These are phyloP conservation scores for Raffaelea arxii DNA, from an alignment of 2,329 filamentous ascomycete genomes.

Conservation along the genomic window DNA sequence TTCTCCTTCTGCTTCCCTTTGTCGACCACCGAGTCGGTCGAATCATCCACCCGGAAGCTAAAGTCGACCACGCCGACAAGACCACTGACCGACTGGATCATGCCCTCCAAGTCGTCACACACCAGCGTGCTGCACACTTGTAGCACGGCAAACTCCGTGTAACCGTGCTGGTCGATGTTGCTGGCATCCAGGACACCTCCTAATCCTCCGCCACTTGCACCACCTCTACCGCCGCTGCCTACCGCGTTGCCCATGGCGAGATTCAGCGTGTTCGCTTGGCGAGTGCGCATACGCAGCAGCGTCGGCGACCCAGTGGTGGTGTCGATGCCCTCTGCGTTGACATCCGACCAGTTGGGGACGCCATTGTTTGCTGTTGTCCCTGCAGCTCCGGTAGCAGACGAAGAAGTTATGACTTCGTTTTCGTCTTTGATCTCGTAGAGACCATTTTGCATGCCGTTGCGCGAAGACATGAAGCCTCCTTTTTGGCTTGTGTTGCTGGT, in stretches of 20 bases:
- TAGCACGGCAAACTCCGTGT: constrained; percentile 65
- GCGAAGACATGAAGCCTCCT: too few species aligned
- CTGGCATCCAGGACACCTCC: constrained; percentile 47
- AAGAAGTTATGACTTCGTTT: background rate
- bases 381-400: background rate
- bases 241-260: background rate
- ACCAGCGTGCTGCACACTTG: constrained; percentile 63
- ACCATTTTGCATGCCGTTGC: too few species aligned
- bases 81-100: constrained; percentile 52
- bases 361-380: background rate
- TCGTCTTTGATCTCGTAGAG: too few species aligned
- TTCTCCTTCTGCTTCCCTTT: constrained; percentile 13
- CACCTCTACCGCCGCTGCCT: background rate
- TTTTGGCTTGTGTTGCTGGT: background rate
- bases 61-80: constrained; percentile 71
- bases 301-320: constrained; percentile 7
- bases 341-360: constrained; percentile 6
- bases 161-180: constrained; percentile 62
- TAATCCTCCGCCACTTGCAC: background rate
- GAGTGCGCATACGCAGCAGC: constrained; percentile 7
- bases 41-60: constrained; percentile 48
- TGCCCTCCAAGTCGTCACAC: constrained; percentile 55
- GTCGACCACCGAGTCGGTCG: constrained; percentile 6
- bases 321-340: constrained; percentile 2
- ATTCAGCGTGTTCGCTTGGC: background rate